Evolutionary conservation across 148 eudicot genomes (phyloP), one percentile per base, ranked within the genome.

Genomic region (Nepenthes mirabilis): DNA sequence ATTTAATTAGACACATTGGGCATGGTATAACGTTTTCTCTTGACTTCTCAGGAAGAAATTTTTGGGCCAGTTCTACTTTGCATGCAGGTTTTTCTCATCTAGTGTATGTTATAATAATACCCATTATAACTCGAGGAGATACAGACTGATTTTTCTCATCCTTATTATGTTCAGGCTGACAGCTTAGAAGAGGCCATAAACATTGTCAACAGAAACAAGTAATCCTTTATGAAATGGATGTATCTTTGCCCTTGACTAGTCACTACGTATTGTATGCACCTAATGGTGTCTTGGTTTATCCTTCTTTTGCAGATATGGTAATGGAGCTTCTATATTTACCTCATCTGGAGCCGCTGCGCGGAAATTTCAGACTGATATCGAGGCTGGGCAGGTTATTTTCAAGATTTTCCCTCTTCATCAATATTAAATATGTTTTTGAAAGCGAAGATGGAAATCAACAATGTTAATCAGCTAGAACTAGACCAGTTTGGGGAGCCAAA

Each of bases 51-150:
- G 97, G 99, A 94, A 78, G 99, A 94, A 71, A 94, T 94, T 23
- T 84, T 90, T 68, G 99, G 99, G 59, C 99, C 99, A 35, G 97
- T 94, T 74, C 91, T 94, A 53, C 62, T 89, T 62, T 94, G 97
- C 75, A 77, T 94, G 99, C 81, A 94, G 99, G 99, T 93, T 43
- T 52, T 13, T 37, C 33, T 7, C 9, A 9, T 23, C 12, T 2
- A 5, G 8, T 56, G 37, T 12, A 6, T 13, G 36, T 43, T 55
- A 1, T 40, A 2, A 37, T 55, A 12, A 45, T 34, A 34, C 6
- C 35, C 14, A 7, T 13, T 2, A 34, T 0, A 34, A 57, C 35
- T 34, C 14, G 1, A 1, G 52, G 52, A n/a, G 12, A n/a, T 49
- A 45, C 11, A n/a, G n/a, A 49, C 52, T 49, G 10, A 49, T 49